phyloP scores from a whole-genome alignment of 805 yeast species.

The Starmerella khaoyaiensis region DNA sequence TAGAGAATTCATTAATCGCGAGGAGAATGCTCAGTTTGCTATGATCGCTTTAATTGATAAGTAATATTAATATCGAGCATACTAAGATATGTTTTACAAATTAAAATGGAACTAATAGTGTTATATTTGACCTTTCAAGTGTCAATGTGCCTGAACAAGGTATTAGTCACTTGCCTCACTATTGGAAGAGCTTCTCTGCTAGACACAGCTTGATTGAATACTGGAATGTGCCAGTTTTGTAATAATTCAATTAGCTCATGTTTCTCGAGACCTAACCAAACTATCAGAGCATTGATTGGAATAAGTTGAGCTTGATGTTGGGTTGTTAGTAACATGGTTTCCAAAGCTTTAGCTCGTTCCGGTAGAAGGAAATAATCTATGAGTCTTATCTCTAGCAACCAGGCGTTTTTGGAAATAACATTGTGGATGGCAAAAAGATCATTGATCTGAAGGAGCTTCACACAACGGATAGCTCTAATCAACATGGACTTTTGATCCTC shows the following conservation, averaged over 20 bases:
- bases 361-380: constrained; percentile 4
- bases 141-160: constrained; percentile 48
- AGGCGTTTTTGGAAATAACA: constrained; percentile 1
- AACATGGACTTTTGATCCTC: too few species aligned
- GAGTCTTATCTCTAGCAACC: constrained; percentile 10
- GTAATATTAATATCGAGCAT: too few species aligned
- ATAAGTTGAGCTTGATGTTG: constrained; percentile 9
- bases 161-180: neutral
- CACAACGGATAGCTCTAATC: too few species aligned
- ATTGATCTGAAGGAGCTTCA: too few species aligned
- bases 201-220: neutral
- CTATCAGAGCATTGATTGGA: constrained; percentile 1
- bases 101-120: too few species aligned
- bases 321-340: constrained; percentile 6
- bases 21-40: constrained; percentile 41
- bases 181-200: constrained; percentile 5
- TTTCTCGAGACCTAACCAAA: constrained; percentile 1
- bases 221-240: constrained; percentile 3
- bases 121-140: constrained; percentile 71
- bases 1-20: constrained; percentile 48
- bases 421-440: neutral
- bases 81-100: neutral
- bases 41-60: constrained; percentile 43
- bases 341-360: constrained; percentile 4
- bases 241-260: neutral